These are phyloP conservation scores for Lentinus brumalis DNA, from an alignment of 768 basidiomycete species.

Conservation along the genomic window DNA sequence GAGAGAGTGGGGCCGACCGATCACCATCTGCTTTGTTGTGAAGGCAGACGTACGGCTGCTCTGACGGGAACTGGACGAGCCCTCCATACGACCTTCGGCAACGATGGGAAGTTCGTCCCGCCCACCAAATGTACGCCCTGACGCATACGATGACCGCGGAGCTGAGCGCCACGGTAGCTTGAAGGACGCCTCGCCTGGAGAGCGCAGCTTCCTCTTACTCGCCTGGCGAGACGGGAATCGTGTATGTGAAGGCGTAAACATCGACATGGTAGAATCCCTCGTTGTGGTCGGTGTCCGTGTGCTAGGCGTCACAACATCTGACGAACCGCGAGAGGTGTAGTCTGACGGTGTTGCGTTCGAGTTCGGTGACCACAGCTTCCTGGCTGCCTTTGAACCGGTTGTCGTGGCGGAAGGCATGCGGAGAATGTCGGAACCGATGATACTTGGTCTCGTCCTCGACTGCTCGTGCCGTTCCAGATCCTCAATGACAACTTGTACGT, in stretches of 20 bases:
- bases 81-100: slow-evolving; percentile 5
- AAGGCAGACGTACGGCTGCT: background rate
- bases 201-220: slow-evolving; percentile 10
- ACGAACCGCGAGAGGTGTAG: slow-evolving; percentile 1
- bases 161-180: slow-evolving; percentile 7
- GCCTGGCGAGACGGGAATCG: slow-evolving; percentile 7
- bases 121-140: slow-evolving; percentile 13
- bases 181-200: slow-evolving; percentile 4
- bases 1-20: slow-evolving; percentile 17
- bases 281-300: background rate
- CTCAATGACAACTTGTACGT: slow-evolving; percentile 14
- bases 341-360: slow-evolving; percentile 13
- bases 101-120: slow-evolving; percentile 18
- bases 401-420: slow-evolving; percentile 16
- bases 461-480: slow-evolving; percentile 1
- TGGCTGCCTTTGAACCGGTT: background rate
- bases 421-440: slow-evolving; percentile 36
- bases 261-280: slow-evolving; percentile 11
- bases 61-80: background rate
- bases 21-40: slow-evolving; percentile 6
- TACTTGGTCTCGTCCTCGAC: slow-evolving; percentile 7
- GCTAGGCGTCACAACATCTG: slow-evolving; percentile 4
- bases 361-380: slow-evolving; percentile 14
- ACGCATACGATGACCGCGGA: slow-evolving; percentile 14
- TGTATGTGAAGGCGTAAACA: slow-evolving; percentile 1